These are phyloP conservation scores for Aspergillus ochraceoroseus DNA, from an alignment of 2,329 filamentous ascomycete genomes.

Conservation along the genomic window DNA sequence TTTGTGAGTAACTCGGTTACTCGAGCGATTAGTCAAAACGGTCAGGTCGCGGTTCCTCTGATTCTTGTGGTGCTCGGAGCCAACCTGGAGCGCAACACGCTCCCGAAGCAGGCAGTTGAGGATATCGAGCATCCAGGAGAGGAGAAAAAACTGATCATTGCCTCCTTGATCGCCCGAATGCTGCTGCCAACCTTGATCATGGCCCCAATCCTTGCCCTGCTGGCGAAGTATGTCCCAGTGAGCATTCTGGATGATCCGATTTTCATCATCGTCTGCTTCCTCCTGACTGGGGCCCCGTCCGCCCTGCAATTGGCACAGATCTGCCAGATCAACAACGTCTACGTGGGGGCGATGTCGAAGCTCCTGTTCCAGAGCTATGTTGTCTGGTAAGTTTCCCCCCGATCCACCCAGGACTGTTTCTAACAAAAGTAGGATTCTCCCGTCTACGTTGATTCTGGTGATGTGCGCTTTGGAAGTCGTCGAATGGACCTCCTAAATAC, in stretches of 20 bases:
- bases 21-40: constrained; percentile 76
- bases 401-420: neutral
- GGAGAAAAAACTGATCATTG: constrained; percentile 74
- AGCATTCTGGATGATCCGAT: constrained; percentile 97
- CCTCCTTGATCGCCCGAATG: constrained; percentile 85
- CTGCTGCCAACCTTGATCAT: constrained; percentile 85
- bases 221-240: constrained; percentile 84
- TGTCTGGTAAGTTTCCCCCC: constrained; percentile 63
- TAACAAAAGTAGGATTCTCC: constrained; percentile 66
- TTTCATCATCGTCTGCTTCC: constrained; percentile 95
- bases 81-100: constrained; percentile 87
- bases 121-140: constrained; percentile 65
- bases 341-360: constrained; percentile 87
- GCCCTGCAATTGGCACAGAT: constrained; percentile 95
- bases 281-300: constrained; percentile 88
- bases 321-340: constrained; percentile 96
- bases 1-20: constrained; percentile 93
- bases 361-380: constrained; percentile 96
- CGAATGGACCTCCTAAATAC: constrained; percentile 65
- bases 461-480: constrained; percentile 89
- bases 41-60: constrained; percentile 85
- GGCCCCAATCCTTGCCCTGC: constrained; percentile 79
- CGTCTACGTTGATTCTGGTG: constrained; percentile 84
- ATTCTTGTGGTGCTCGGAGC: constrained; percentile 94
- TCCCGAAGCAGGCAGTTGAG: constrained; percentile 60